A percentile compares a stretch with the other conserved stretches of the same genome.
Evolutionary conservation across 2,329 filamentous ascomycete genomes (phyloP).

Genomic region (Colletotrichum gigasporum): DNA sequence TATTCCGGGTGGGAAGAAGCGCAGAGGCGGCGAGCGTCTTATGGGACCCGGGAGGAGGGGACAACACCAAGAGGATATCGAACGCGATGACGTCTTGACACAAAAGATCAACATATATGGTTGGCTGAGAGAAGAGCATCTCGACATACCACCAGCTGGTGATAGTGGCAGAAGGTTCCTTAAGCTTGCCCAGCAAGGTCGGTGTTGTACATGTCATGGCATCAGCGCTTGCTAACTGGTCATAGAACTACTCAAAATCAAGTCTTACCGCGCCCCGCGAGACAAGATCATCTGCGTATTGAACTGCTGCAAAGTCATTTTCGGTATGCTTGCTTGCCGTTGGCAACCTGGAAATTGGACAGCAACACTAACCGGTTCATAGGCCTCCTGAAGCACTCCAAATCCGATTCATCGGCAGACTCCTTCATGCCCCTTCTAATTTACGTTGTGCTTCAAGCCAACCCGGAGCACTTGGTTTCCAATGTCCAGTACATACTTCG

Average conservation of each 20-base stretch:
- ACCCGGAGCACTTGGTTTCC: slow-evolving; percentile 93
- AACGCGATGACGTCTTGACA: slow-evolving; percentile 92
- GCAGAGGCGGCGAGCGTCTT: slow-evolving; percentile 73
- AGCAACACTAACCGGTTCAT: not conserved
- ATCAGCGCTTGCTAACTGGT: slow-evolving; percentile 39
- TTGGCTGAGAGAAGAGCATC: slow-evolving; percentile 92
- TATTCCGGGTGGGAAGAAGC: slow-evolving; percentile 73
- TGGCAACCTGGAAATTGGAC: not conserved
- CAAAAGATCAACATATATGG: slow-evolving; percentile 98
- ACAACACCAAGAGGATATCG: slow-evolving; percentile 97
- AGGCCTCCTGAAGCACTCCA: slow-evolving; percentile 90
- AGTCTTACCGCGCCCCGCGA: slow-evolving; percentile 93
- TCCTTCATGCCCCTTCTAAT: slow-evolving; percentile 96
- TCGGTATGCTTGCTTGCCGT: slow-evolving; percentile 69
- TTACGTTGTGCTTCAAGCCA: slow-evolving; percentile 93
- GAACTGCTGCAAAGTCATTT: slow-evolving; percentile 99
- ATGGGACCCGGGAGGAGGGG: slow-evolving; percentile 87
- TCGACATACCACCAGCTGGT: slow-evolving; percentile 87
- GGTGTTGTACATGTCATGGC: slow-evolving; percentile 26
- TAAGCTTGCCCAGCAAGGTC: slow-evolving; percentile 86
- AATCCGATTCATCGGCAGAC: slow-evolving; percentile 94
- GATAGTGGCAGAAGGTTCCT: slow-evolving; percentile 91
- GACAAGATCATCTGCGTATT: slow-evolving; percentile 99
- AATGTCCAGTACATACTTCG: slow-evolving; percentile 98
- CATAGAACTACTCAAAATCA: slow-evolving; percentile 93